phyloP scores from a whole-genome alignment of 2,329 filamentous ascomycete species.

The Dryadomyces quercivorus region DNA sequence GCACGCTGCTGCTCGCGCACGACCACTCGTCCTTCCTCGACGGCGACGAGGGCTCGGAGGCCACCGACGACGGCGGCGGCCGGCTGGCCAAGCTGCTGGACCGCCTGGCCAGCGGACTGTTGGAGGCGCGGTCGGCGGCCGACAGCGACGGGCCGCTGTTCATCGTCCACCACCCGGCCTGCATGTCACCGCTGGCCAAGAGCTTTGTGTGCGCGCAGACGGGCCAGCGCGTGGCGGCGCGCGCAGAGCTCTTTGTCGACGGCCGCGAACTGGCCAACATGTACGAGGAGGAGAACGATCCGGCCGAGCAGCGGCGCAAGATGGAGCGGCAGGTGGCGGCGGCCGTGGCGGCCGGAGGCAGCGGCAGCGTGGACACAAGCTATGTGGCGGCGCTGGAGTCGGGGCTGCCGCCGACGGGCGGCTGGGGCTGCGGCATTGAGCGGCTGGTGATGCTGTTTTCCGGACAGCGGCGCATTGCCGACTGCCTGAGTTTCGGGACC shows the following conservation, averaged over 20 bases:
- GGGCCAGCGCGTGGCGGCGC: slow-evolving; percentile 62
- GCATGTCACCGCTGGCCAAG: slow-evolving; percentile 85
- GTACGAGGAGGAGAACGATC: slow-evolving; percentile 97
- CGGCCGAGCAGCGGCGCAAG: slow-evolving; percentile 73
- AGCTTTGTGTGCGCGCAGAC: slow-evolving; percentile 60
- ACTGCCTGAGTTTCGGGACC: slow-evolving; percentile 82
- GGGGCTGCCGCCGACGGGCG: slow-evolving; percentile 87
- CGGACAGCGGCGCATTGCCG: slow-evolving; percentile 64
- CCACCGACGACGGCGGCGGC: slow-evolving; percentile 50
- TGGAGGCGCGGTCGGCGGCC: slow-evolving; percentile 52
- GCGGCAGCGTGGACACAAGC: slow-evolving; percentile 54
- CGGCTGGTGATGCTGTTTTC: slow-evolving; percentile 84
- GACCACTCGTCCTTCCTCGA: slow-evolving; percentile 32
- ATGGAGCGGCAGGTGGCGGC: slow-evolving; percentile 49
- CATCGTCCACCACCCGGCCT: slow-evolving; percentile 80
- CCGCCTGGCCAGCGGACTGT: slow-evolving; percentile 58
- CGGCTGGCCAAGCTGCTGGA: slow-evolving; percentile 61
- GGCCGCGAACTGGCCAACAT: slow-evolving; percentile 84
- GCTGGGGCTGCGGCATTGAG: slow-evolving; percentile 92
- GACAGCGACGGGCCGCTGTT: slow-evolving; percentile 62
- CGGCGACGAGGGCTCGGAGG: slow-evolving; percentile 28
- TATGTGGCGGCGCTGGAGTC: slow-evolving; percentile 79
- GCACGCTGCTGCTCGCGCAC: slow-evolving; percentile 21
- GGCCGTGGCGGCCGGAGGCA: slow-evolving; percentile 31
- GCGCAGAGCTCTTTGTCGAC: slow-evolving; percentile 74